Percentiles rank a stretch among this genome's conserved stretches.
Evolutionary conservation across 1,139 yeast species (phyloP).

Genomic region (Arxiozyma slooffiae): DNA sequence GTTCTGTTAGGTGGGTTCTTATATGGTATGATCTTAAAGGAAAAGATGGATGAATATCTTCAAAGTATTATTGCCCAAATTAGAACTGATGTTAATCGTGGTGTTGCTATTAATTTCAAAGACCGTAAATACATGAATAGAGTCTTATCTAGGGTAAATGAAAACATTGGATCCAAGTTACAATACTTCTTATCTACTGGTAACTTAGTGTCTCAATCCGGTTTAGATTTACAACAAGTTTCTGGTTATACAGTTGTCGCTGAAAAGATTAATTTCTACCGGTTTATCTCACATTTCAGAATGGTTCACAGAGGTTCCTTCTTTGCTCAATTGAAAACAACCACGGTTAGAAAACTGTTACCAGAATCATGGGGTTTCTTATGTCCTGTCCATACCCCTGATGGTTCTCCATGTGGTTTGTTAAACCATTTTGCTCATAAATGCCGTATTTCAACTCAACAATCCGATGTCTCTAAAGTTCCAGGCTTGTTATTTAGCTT

Average conservation of each 20-base stretch:
- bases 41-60: slow-evolving; percentile 88
- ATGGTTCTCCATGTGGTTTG: slow-evolving; percentile 99
- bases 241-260: slow-evolving; percentile 98
- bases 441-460: slow-evolving; percentile 74
- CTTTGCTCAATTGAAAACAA: slow-evolving; percentile 95
- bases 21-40: slow-evolving; percentile 93
- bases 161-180: slow-evolving; percentile 87
- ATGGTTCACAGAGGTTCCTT: slow-evolving; percentile 99
- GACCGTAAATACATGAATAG: slow-evolving; percentile 77
- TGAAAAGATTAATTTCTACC: slow-evolving; percentile 92
- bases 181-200: slow-evolving; percentile 95
- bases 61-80: slow-evolving; percentile 64
- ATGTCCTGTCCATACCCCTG: slow-evolving; percentile 99
- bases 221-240: slow-evolving; percentile 94
- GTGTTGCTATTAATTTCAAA: slow-evolving; percentile 70
- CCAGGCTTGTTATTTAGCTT: slow-evolving; percentile 58
- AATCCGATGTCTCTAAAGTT: slow-evolving; percentile 63
- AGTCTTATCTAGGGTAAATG: slow-evolving; percentile 72
- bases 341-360: slow-evolving; percentile 88
- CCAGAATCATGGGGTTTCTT: slow-evolving; percentile 99
- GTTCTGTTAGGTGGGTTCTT: slow-evolving; percentile 90
- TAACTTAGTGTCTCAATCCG: slow-evolving; percentile 92
- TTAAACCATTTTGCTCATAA: slow-evolving; percentile 93
- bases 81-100: slow-evolving; percentile 71
- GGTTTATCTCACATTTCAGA: slow-evolving; percentile 93